phyloP scores from a whole-genome alignment of 257 asterid genomes.

The Paraleonurus japonicus region DNA sequence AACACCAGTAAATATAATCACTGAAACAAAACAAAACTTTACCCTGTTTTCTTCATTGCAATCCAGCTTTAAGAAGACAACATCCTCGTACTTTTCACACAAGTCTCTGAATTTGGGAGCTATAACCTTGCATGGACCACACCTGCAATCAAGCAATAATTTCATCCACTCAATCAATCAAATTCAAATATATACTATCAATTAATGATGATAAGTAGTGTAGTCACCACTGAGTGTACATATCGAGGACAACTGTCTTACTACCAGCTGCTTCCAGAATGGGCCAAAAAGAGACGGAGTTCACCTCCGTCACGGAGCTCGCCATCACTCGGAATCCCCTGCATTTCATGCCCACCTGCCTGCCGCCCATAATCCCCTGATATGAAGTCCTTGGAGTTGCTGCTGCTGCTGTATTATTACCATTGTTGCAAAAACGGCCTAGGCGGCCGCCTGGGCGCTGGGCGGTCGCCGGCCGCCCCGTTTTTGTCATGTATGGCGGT shows the following conservation, averaged over 20 bases:
- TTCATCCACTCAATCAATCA: background rate
- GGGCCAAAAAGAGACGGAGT: conserved; percentile 75
- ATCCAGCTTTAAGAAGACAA: conserved; percentile 80
- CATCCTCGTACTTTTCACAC: conserved; percentile 58
- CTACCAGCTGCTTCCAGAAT: conserved; percentile 63
- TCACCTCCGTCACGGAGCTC: conserved; percentile 66
- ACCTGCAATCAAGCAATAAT: conserved; percentile 55
- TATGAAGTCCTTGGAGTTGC: no score
- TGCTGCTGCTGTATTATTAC: no score
- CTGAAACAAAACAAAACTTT: background rate
- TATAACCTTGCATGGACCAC: conserved; percentile 90
- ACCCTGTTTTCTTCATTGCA: conserved; percentile 90
- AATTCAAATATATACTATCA: no score
- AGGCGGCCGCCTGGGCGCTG: no score
- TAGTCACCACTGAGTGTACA: conserved; percentile 79
- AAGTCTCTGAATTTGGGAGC: conserved; percentile 70
- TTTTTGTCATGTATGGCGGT: no score
- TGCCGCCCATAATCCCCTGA: no score
- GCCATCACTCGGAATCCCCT: conserved; percentile 37
- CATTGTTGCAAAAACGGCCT: no score
- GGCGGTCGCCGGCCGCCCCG: no score
- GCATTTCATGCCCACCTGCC: background rate
- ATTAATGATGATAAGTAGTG: background rate
- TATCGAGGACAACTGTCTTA: conserved; percentile 68
- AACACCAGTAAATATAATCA: background rate